phyloP scores from a whole-genome alignment of 306 rosid genomes.

The Hylodesmum podocarpum region DNA sequence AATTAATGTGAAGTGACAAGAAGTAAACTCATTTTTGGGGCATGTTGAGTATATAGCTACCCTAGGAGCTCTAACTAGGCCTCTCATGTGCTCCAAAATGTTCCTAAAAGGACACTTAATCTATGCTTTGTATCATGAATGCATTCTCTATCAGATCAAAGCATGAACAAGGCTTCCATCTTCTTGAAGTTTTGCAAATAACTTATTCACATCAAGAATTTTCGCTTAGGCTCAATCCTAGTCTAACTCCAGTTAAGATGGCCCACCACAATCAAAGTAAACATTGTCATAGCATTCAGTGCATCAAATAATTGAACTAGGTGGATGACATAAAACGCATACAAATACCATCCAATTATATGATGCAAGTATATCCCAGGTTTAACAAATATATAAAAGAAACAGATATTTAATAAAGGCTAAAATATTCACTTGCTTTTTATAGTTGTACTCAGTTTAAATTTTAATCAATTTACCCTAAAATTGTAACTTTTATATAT shows the following conservation, averaged over 20 bases:
- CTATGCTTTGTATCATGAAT: background rate
- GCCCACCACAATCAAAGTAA: slow-evolving; percentile 27
- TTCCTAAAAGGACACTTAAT: background rate
- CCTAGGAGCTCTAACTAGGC: background rate
- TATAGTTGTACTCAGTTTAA: no score
- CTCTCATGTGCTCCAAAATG: background rate
- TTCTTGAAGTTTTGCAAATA: slow-evolving; percentile 7
- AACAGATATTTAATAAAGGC: background rate
- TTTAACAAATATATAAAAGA: background rate
- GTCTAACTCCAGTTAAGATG: slow-evolving; percentile 23
- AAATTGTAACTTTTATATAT: no score
- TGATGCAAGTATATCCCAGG: background rate
- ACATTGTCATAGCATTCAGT: background rate
- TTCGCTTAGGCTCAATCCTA: slow-evolving; percentile 1
- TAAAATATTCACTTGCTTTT: no score
- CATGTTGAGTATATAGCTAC: background rate
- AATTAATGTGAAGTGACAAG: background rate
- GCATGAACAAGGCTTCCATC: slow-evolving; percentile 13
- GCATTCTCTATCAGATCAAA: background rate
- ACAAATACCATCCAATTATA: slow-evolving; percentile 23
- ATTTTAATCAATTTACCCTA: no score
- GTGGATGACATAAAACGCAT: background rate
- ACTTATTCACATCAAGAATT: slow-evolving; percentile 13
- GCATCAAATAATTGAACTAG: slow-evolving; percentile 25
- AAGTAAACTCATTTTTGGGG: slow-evolving; percentile 3